Percentiles rank a stretch among this genome's conserved stretches.
Conservation (phyloP, 768 basidiomycete species). For the Boletus sp. region DNA sequence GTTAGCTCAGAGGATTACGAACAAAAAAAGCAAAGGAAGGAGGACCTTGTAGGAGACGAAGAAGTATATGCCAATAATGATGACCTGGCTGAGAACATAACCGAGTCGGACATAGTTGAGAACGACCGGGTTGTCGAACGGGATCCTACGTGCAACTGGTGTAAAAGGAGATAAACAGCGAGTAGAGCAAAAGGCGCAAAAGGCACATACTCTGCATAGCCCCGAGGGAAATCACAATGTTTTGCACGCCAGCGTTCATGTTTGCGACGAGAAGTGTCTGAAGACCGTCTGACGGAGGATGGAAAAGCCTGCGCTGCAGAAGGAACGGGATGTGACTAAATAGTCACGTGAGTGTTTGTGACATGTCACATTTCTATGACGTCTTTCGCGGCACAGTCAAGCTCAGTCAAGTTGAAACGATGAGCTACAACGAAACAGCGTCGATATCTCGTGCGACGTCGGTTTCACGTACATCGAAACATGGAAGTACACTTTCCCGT, state of each 20-base stretch:
- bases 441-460: slow-evolving; percentile 71
- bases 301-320: not conserved
- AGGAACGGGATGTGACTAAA: not conserved
- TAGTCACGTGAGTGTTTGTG: slow-evolving; percentile 12
- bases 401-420: slow-evolving; percentile 5
- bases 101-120: slow-evolving; percentile 80
- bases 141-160: slow-evolving; percentile 84
- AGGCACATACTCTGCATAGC: slow-evolving; percentile 76
- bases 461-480: slow-evolving; percentile 58
- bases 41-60: slow-evolving; percentile 67
- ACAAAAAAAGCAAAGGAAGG: not conserved
- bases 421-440: slow-evolving; percentile 42
- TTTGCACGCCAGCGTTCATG: slow-evolving; percentile 77
- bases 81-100: slow-evolving; percentile 71
- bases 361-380: slow-evolving; percentile 27
- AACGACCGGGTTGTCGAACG: slow-evolving; percentile 83
- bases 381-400: not conserved
- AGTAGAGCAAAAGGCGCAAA: not conserved
- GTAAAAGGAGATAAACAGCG: not conserved
- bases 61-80: slow-evolving; percentile 76
- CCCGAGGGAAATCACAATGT: slow-evolving; percentile 85
- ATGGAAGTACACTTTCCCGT: slow-evolving; percentile 71
- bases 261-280: slow-evolving; percentile 23
- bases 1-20: not conserved
- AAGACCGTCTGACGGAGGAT: slow-evolving; percentile 14